Evolutionary conservation across 1,139 yeast species (phyloP).

Genomic region (Debaryomyces sp.): DNA sequence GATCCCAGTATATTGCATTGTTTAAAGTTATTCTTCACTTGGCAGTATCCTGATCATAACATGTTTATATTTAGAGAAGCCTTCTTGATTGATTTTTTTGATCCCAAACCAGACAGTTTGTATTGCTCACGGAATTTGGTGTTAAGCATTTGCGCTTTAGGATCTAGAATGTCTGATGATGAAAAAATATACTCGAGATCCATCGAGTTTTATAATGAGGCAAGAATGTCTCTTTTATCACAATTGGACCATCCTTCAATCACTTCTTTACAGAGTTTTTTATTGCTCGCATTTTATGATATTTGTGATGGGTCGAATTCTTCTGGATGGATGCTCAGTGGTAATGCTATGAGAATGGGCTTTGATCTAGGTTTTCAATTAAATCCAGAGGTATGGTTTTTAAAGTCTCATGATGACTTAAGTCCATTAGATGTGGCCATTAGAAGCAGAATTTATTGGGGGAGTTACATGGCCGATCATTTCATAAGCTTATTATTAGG

Average conservation of each 20-base stretch:
- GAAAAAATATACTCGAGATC: constrained; percentile 43
- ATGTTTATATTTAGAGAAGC: constrained; percentile 67
- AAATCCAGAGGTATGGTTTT: constrained; percentile 62
- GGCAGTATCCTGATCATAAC: constrained; percentile 69
- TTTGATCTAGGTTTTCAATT: constrained; percentile 66
- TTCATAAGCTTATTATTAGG: constrained; percentile 62
- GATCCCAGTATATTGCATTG: constrained; percentile 51
- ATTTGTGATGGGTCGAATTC: constrained; percentile 58
- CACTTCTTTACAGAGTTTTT: constrained; percentile 50
- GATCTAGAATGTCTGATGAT: constrained; percentile 51
- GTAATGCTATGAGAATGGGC: constrained; percentile 66
- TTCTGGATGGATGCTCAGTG: constrained; percentile 64
- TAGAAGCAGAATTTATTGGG: constrained; percentile 67
- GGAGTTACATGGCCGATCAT: constrained; percentile 66
- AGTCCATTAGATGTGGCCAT: constrained; percentile 51
- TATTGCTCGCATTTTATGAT: constrained; percentile 58
- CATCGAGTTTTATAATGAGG: constrained; percentile 46
- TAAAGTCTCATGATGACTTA: constrained; percentile 31
- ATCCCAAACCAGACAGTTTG: constrained; percentile 47
- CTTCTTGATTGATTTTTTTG: constrained; percentile 59
- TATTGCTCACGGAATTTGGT: constrained; percentile 57
- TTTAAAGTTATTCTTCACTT: constrained; percentile 57
- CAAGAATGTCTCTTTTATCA: constrained; percentile 43
- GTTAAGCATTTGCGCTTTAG: constrained; percentile 58
- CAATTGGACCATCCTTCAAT: constrained; percentile 45